phyloP scores from a whole-genome alignment of 78 protist genomes.

The Mastigamoeba balamuthi region DNA sequence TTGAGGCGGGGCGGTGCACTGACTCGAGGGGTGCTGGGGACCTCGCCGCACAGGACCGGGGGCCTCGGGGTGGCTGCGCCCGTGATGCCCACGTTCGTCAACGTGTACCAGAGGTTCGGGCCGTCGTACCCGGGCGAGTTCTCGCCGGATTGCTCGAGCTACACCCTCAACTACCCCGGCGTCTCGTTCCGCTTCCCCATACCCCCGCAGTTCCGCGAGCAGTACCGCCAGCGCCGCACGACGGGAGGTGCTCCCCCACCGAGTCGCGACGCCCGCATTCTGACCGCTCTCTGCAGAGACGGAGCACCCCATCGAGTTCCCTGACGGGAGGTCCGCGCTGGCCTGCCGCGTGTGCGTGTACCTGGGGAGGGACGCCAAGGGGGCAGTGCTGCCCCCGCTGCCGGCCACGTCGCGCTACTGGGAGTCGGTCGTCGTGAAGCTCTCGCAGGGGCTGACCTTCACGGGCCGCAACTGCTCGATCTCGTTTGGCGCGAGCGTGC shows the following conservation, averaged over 20 bases:
- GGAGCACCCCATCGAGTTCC: slow-evolving; percentile 45
- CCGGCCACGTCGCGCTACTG: not conserved
- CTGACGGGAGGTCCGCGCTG: slow-evolving; percentile 59
- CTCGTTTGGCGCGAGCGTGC: slow-evolving; percentile 27
- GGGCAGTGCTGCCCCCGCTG: not conserved
- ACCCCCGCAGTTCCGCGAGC: slow-evolving; percentile 19
- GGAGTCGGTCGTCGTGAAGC: not conserved
- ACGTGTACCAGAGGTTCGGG: slow-evolving; percentile 44
- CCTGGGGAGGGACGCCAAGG: slow-evolving; percentile 2
- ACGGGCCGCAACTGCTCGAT: slow-evolving; percentile 17
- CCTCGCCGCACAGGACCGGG: too few relatives aligned
- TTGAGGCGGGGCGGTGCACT: not conserved
- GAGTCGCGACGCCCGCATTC: too few relatives aligned
- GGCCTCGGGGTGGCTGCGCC: too few relatives aligned
- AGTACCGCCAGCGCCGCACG: not conserved
- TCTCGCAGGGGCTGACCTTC: slow-evolving; percentile 31
- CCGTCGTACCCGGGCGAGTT: slow-evolving; percentile 56
- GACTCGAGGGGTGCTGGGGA: not conserved
- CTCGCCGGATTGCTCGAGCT: slow-evolving; percentile 12
- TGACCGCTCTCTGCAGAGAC: slow-evolving; percentile 1
- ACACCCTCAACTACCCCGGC: slow-evolving; percentile 52
- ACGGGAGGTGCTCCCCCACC: not conserved
- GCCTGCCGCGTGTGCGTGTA: slow-evolving; percentile 39
- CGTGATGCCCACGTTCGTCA: slow-evolving; percentile 35
- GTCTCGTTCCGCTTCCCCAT: slow-evolving; percentile 45